Conservation (phyloP, 345 rosid species). For the Stellera chamaejasme region DNA sequence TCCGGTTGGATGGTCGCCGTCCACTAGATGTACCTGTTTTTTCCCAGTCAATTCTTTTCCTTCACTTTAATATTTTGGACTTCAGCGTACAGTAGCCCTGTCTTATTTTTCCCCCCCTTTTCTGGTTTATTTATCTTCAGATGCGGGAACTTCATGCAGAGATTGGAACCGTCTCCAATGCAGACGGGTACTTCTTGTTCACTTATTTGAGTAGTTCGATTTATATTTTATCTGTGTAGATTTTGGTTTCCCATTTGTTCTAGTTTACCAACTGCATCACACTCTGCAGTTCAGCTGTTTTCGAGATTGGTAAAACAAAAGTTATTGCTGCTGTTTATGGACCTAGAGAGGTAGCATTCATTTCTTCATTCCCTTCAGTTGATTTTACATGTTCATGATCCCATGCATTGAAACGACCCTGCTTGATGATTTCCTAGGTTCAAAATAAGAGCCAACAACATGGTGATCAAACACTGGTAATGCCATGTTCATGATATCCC, state of each 20-base stretch:
- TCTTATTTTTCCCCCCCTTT: not conserved
- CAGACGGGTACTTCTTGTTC: conserved; percentile 52
- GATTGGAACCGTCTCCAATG: conserved; percentile 66
- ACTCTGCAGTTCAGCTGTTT: conserved; percentile 62
- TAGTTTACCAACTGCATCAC: not conserved
- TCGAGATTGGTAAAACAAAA: conserved; percentile 96
- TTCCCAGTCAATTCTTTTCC: not conserved
- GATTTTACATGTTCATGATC: not conserved
- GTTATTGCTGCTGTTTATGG: conserved; percentile 96
- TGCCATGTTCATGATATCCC: not conserved
- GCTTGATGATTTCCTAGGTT: conserved; percentile 30
- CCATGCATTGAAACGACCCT: not conserved
- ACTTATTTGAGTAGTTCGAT: too few relatives aligned
- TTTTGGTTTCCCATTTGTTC: too few relatives aligned
- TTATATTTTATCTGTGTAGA: too few relatives aligned
- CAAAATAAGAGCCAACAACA: conserved; percentile 75
- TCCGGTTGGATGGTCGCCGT: conserved; percentile 77
- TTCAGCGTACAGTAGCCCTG: not conserved
- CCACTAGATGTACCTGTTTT: conserved; percentile 48
- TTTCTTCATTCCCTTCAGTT: not conserved
- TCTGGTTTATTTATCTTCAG: conserved; percentile 23
- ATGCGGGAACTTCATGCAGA: conserved; percentile 93
- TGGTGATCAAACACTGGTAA: conserved; percentile 66
- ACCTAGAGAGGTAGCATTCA: conserved; percentile 67
- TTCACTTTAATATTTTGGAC: not conserved